phyloP scores from a whole-genome alignment of 169 alveolate species.

The Eimeria acervulina region DNA sequence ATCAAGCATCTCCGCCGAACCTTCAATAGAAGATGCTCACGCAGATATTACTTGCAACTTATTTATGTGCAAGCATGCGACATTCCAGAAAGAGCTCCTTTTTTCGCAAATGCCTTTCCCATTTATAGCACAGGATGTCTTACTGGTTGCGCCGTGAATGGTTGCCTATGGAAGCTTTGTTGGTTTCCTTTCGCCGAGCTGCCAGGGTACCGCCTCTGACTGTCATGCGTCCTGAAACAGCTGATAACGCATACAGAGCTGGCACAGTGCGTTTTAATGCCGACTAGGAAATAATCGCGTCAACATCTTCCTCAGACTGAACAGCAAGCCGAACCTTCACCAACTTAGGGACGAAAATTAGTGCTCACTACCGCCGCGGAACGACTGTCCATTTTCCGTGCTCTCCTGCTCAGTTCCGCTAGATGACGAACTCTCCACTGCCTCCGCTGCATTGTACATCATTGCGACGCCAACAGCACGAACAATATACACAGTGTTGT shows the following conservation, averaged over 20 bases:
- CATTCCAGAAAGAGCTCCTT: background rate
- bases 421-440: constrained; percentile 50
- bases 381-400: background rate
- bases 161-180: constrained; percentile 60
- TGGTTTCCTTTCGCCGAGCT: constrained; percentile 77
- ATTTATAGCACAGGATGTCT: background rate
- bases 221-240: constrained; percentile 55
- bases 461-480: background rate
- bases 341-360: background rate
- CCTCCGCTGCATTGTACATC: constrained; percentile 45
- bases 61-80: background rate
- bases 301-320: background rate
- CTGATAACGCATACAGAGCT: background rate
- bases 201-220: constrained; percentile 74
- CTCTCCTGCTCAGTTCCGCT: constrained; percentile 29
- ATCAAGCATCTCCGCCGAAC: background rate
- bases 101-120: background rate
- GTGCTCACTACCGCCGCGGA: constrained; percentile 18
- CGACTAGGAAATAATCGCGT: background rate
- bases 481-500: background rate
- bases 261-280: background rate
- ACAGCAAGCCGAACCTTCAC: background rate
- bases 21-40: background rate
- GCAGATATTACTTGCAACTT: background rate
- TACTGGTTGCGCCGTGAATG: constrained; percentile 77